These are phyloP conservation scores for Tolypocladium sp. DNA, from an alignment of 2,329 filamentous ascomycete genomes.

Conservation along the genomic window DNA sequence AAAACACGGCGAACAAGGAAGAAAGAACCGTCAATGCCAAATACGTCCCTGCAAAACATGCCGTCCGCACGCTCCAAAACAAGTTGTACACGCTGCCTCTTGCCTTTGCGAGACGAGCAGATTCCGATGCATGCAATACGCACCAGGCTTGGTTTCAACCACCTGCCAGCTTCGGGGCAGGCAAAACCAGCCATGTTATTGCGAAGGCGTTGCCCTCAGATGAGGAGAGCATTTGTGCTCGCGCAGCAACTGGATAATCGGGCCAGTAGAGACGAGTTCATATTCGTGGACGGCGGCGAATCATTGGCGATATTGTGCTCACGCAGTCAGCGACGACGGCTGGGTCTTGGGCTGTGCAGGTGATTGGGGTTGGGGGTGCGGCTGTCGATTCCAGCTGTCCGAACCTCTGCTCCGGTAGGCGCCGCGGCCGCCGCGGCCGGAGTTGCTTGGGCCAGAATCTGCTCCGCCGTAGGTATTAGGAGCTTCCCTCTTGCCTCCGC, in stretches of 20 bases:
- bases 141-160: background rate
- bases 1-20: slow-evolving; percentile 4
- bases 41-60: slow-evolving; percentile 6
- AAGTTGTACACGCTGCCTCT: slow-evolving; percentile 13
- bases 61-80: slow-evolving; percentile 3
- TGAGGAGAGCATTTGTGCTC: background rate
- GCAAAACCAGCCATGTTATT: background rate
- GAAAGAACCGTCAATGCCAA: slow-evolving; percentile 4
- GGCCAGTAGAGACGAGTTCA: background rate
- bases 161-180: background rate
- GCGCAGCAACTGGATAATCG: background rate
- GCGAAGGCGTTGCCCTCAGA: background rate
- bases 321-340: slow-evolving; percentile 16
- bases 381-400: slow-evolving; percentile 30
- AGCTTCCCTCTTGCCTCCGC: slow-evolving; percentile 23
- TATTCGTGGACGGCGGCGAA: background rate
- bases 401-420: slow-evolving; percentile 28
- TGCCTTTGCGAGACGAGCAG: slow-evolving; percentile 5
- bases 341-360: slow-evolving; percentile 8
- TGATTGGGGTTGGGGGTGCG: slow-evolving; percentile 3
- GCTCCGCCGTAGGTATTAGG: slow-evolving; percentile 18
- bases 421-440: slow-evolving; percentile 26
- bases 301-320: background rate
- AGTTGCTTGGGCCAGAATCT: slow-evolving; percentile 5
- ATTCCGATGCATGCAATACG: slow-evolving; percentile 3